A percentile compares a stretch with the other conserved stretches of the same genome.
Evolutionary conservation across 1,139 yeast species (phyloP).

Genomic region (Blastobotrys ciferrii): DNA sequence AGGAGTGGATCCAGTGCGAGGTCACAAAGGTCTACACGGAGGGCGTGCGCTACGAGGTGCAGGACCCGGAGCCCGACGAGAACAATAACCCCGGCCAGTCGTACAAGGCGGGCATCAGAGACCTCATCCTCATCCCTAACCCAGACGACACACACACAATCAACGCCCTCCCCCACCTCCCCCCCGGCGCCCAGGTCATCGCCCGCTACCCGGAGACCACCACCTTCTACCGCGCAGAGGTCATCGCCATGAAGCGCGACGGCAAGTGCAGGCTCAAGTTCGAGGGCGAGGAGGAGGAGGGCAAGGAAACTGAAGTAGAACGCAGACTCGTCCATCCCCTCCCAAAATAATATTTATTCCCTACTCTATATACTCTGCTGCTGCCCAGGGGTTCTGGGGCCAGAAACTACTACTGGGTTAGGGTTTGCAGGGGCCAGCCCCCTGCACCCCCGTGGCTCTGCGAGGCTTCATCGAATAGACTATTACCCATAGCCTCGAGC

Average conservation of each 20-base stretch:
- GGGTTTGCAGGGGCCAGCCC: too few relatives aligned
- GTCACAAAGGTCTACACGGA: constrained; percentile 76
- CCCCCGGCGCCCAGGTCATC: constrained; percentile 76
- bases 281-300: constrained; percentile 97
- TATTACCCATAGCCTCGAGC: too few relatives aligned
- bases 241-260: constrained; percentile 72
- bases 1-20: constrained; percentile 97
- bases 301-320: constrained; percentile 91
- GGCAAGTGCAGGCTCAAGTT: constrained; percentile 78
- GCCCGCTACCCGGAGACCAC: constrained; percentile 98
- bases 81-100: constrained; percentile 85
- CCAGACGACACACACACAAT: constrained; percentile 29
- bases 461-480: too few relatives aligned
- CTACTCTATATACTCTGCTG: constrained; percentile 5
- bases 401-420: too few relatives aligned
- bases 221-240: constrained; percentile 92
- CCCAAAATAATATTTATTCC: constrained; percentile 12
- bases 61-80: constrained; percentile 98
- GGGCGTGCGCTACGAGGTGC: constrained; percentile 71
- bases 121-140: constrained; percentile 69
- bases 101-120: constrained; percentile 79
- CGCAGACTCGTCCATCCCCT: constrained; percentile 73
- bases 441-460: too few relatives aligned
- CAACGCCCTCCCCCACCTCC: constrained; percentile 51
- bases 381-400: too few relatives aligned